phyloP scores from a whole-genome alignment of 2,329 filamentous ascomycete genomes.

The Conoideocrella luteorostrata region DNA sequence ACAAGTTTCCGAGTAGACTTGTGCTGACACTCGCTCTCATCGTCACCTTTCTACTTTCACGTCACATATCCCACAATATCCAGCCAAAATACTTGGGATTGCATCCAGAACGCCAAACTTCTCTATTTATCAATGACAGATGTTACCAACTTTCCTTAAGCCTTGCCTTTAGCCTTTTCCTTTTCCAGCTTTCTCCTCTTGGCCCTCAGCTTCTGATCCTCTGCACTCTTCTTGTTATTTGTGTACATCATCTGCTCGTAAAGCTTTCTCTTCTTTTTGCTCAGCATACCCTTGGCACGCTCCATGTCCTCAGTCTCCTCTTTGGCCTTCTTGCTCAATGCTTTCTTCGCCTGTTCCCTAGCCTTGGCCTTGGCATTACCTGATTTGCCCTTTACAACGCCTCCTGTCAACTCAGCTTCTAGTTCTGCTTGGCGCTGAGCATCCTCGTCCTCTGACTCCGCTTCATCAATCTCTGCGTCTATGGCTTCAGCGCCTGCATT shows the following conservation, averaged over 20 bases:
- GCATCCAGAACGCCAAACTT: not conserved
- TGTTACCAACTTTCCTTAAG: slow-evolving; percentile 15
- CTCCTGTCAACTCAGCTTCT: slow-evolving; percentile 82
- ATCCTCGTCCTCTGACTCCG: slow-evolving; percentile 48
- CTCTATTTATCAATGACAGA: no score
- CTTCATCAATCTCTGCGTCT: slow-evolving; percentile 33
- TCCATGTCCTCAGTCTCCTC: slow-evolving; percentile 83
- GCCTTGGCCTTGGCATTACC: slow-evolving; percentile 47
- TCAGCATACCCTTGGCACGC: slow-evolving; percentile 95
- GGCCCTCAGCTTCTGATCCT: slow-evolving; percentile 76
- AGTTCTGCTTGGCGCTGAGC: slow-evolving; percentile 79
- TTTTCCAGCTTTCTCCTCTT: slow-evolving; percentile 91
- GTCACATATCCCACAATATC: no score
- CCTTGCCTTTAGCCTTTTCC: slow-evolving; percentile 39
- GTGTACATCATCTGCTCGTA: slow-evolving; percentile 97
- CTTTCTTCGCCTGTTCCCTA: slow-evolving; percentile 65
- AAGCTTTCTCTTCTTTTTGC: slow-evolving; percentile 94
- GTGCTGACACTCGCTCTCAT: no score
- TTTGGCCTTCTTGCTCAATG: slow-evolving; percentile 62
- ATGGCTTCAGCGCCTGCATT: slow-evolving; percentile 43
- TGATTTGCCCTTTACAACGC: slow-evolving; percentile 44
- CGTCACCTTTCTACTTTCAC: no score
- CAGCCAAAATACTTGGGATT: no score
- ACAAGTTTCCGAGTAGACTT: no score
- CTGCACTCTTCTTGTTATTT: slow-evolving; percentile 86